Base-by-base conservation (phyloP, 1,139 yeast genomes). In the Hemisphaericaspora lyxosophila region DNA sequence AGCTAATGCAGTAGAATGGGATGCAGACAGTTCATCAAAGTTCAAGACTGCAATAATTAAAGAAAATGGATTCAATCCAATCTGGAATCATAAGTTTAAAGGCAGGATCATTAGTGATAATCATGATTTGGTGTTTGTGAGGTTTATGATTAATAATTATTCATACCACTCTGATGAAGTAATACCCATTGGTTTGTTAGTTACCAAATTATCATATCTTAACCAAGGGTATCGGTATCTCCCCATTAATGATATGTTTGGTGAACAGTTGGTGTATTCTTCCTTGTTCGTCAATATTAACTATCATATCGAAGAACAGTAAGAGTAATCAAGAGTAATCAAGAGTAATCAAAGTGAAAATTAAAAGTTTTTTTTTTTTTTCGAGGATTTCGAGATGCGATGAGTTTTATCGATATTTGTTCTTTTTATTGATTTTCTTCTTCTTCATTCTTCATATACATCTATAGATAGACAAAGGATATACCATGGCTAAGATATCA, bases 41-140 rank as follows among this genome's bases (percentile, higher is more conserved):
- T 37, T 38, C 5, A 52, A 59, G 38, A 74, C 87, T 0, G 45
- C 57, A 4, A 53, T 64, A 3, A 66, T 78, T 3, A 41, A 54
- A 14, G 73, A 73, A 37, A 88, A 89, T 58, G 96, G 97, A 0
- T 88, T 86, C 59, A 89, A 85, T 56, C 97, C 97, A 0, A 62
- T 73, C 2, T 89, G 96, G 96, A 78, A 83, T 48, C 70, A 75
- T 35, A 57, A 55, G 4, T 73, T 81, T 44, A 53, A 60, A 17
- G 74, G 85, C 2, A 57, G 53, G 0, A 53, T 83, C 8, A 33
- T 44, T 4, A 56, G 59, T 2, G 62, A 76, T 4, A 49, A 55
- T 4, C 53, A 62, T 26, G 66, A 63, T 27, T 51, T 70, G 14
- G 57, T 64, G 2, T 72, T 71, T 47, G 41, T 70, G 5, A 59